A percentile compares a stretch with the other conserved stretches of the same genome.
These are phyloP conservation scores for Gonium pectorale DNA, from an alignment of 139 green algal species.

Conservation along the genomic window DNA sequence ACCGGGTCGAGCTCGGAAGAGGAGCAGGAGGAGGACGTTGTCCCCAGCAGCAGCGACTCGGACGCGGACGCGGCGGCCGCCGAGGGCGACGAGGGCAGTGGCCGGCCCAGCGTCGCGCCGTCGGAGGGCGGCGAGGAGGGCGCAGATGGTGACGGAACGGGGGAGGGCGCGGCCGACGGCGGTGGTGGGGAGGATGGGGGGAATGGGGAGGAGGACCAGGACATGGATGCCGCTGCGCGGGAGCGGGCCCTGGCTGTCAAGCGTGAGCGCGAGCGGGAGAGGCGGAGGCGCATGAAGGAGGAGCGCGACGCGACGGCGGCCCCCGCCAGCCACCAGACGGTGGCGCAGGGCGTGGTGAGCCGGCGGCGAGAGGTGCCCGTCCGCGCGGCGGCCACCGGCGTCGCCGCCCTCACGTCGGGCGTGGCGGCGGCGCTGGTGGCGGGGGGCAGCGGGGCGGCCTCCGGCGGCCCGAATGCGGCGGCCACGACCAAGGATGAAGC, in stretches of 20 bases:
- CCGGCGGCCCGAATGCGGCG: neutral
- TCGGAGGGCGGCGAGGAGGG: too few relatives aligned
- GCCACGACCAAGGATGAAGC: neutral
- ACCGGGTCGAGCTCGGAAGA: neutral
- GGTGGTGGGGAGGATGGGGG: neutral
- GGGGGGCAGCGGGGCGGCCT: neutral
- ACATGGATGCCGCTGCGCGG: too few relatives aligned
- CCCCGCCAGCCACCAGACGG: neutral
- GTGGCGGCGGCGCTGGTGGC: neutral
- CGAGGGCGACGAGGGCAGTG: too few relatives aligned
- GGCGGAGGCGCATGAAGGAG: slow-evolving; percentile 28
- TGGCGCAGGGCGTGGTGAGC: neutral
- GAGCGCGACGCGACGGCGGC: slow-evolving; percentile 13
- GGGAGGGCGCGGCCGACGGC: neutral
- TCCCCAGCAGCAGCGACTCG: neutral
- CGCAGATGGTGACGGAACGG: neutral
- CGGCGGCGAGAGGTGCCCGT: neutral
- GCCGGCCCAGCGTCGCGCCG: too few relatives aligned
- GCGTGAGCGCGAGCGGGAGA: slow-evolving; percentile 19
- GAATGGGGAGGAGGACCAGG: neutral
- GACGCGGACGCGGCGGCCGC: neutral
- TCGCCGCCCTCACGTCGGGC: neutral
- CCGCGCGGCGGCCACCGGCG: neutral
- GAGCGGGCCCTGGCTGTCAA: slow-evolving; percentile 27
- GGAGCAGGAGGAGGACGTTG: too few relatives aligned